Evolutionary conservation across 2,329 filamentous ascomycete genomes (phyloP), one percentile per base, ranked within the genome.

Genomic region (Phialocephala sp.): DNA sequence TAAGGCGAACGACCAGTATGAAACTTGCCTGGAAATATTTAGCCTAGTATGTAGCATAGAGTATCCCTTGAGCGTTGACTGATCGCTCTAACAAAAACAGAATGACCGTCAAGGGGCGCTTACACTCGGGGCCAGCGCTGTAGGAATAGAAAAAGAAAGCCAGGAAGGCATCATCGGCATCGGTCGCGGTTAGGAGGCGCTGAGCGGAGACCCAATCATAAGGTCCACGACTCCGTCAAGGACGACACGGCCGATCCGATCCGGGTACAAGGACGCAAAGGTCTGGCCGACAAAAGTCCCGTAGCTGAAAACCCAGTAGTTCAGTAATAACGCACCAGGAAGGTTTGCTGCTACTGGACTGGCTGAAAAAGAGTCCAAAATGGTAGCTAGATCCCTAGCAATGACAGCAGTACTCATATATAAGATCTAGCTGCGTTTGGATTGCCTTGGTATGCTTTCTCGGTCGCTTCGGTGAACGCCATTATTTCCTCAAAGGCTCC

Each of bases 211-310:
- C 22, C 9, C 22, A 58, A 64, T 74, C 70, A 20, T 66, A 60
- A 8, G 68, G 57, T 74, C 68, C 12, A 70, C 56, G 11, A 70
- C 65, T 1, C 70, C 71, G 45, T 71, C 68, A 15, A 70, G 56
- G 20, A 82, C 71, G 27, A 83, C 67, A 8, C 80, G 76, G 0
- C 77, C 79, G 15, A 83, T 72, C 15, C 76, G 72, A 1, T 73
- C 72, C 1, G 80, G 80, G 63, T 77, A 80, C 75, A 81, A 76
- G 2, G 78, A 77, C 6, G 80, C 79, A 62, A 82, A 81, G 1
- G 77, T 79, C 43, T 78, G 77, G 0, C 79, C 80, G 9, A 81
- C 71, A 14, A 79, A 41, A 52, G 60, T 62, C 8, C 60, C 60
- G 12, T 62, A 62, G 50, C 47, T 55, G 24, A 43, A 62, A 0